Evolutionary conservation across 2,329 filamentous ascomycete genomes (phyloP).

Genomic region (Alternaria sp.): DNA sequence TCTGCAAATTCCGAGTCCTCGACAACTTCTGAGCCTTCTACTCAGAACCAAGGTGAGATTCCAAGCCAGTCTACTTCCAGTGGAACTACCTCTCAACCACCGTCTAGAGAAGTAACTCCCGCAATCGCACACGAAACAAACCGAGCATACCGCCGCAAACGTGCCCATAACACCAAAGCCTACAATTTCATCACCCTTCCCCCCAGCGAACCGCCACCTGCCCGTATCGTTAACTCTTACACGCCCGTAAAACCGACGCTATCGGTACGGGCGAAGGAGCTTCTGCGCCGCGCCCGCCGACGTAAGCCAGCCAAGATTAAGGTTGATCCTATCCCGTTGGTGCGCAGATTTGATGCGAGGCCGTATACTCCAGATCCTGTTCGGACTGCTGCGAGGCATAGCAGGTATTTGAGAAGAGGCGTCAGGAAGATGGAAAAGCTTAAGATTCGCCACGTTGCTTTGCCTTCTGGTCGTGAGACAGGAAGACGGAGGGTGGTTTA

Average conservation of each 20-base stretch:
- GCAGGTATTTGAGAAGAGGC: slow-evolving; percentile 14
- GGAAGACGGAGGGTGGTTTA: not conserved
- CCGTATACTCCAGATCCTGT: slow-evolving; percentile 8
- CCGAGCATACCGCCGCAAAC: not conserved
- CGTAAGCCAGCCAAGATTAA: not conserved
- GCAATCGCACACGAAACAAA: not conserved
- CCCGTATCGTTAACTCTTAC: slow-evolving; percentile 1
- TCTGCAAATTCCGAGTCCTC: not conserved
- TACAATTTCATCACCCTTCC: slow-evolving; percentile 9
- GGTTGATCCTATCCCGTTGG: slow-evolving; percentile 1
- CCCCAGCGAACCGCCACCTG: not conserved
- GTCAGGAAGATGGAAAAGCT: slow-evolving; percentile 4
- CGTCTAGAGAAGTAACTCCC: slow-evolving; percentile 5
- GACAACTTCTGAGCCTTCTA: not conserved
- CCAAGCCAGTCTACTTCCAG: not conserved
- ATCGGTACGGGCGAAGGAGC: not conserved
- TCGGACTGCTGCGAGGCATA: slow-evolving; percentile 6
- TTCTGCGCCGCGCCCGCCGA: slow-evolving; percentile 8
- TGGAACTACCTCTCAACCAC: slow-evolving; percentile 6
- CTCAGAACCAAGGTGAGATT: slow-evolving; percentile 5
- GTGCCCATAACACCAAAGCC: not conserved
- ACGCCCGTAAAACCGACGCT: slow-evolving; percentile 6
- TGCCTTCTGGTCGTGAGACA: not conserved
- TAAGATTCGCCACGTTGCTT: not conserved
- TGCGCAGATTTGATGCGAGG: slow-evolving; percentile 10